A percentile compares a stretch with the other conserved stretches of the same genome.
phyloP scores from a whole-genome alignment of 768 basidiomycete genomes.

The Lentinula aciculospora region DNA sequence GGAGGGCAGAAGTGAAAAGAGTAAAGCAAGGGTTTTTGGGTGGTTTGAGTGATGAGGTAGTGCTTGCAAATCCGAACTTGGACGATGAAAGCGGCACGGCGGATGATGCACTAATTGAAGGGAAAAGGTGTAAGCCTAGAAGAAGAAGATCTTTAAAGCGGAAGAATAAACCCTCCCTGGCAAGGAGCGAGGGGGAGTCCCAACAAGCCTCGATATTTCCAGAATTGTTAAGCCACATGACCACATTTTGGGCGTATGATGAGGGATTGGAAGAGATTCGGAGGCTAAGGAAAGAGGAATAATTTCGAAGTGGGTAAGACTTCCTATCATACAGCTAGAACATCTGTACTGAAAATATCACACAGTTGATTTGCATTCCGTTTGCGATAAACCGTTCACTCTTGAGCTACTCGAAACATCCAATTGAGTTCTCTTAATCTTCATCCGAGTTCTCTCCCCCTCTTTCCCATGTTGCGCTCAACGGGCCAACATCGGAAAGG shows the following conservation, averaged over 20 bases:
- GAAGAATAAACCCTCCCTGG: neutral
- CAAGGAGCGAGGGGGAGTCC: neutral
- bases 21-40: constrained; percentile 34
- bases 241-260: constrained; percentile 62
- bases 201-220: neutral
- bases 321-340: neutral
- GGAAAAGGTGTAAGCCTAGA: neutral
- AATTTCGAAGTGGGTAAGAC: neutral
- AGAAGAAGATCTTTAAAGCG: neutral
- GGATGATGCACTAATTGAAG: neutral
- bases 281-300: constrained; percentile 58
- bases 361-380: too few species aligned
- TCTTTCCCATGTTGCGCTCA: neutral
- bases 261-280: constrained; percentile 72
- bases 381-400: too few species aligned
- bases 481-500: neutral
- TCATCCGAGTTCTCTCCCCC: neutral
- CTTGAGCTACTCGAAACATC: too few species aligned
- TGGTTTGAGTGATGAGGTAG: constrained; percentile 6
- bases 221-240: neutral
- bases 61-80: neutral
- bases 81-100: neutral
- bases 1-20: constrained; percentile 49
- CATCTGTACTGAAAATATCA: neutral
- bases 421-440: too few species aligned